Evolutionary conservation across 2,329 filamentous ascomycete genomes (phyloP), one percentile per base, ranked within the genome.

Genomic region (Sclerotinia glacialis): DNA sequence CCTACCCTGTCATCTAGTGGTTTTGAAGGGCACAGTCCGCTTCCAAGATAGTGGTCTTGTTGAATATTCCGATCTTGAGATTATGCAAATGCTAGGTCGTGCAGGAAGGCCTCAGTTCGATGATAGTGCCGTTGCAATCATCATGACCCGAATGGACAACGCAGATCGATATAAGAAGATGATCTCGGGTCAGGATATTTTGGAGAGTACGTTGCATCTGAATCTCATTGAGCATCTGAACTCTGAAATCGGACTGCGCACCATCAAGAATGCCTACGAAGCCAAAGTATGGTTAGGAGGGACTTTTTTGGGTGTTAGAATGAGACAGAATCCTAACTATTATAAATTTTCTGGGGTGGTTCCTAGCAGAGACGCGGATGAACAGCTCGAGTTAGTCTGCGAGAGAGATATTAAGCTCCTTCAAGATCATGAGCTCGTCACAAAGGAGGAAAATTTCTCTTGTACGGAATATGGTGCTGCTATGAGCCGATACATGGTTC

Each of bases 51-150:
- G 83, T 16, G 81, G 82, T 8, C 73, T 85, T 47, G 84, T 87
- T 65, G 91, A 95, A 75, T 93, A 92, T 71, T 87, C 90, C 0
- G 91, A 95, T 74, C 80, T 96, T 6, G 92, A 96, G 71, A 84
- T 94, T 69, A 94, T 94, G 89, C 92, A 96, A 73, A 96, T 96
- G 92, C 84, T 96, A 59, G 92, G 92, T 8, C 86, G 92, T 69
- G 92, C 92, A 61, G 92, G 92, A 1, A 83, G 92, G 26, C 92
- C 92, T 7, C 92, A 96, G 73, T 96, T 93, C 69, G 92, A 94
- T 72, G 83, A 86, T 60, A 90, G 80, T 67, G 92, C 90, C 3
- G 83, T 87, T 49, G 92, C 90, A 14, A 87, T 95, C 21, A 93
- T 96, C 65, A 86, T 96, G 80, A 95, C 92, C 0, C 84, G 85